Base-by-base conservation (phyloP, 2,329 filamentous ascomycete genomes). In the Aureobasidium subglaciale region DNA sequence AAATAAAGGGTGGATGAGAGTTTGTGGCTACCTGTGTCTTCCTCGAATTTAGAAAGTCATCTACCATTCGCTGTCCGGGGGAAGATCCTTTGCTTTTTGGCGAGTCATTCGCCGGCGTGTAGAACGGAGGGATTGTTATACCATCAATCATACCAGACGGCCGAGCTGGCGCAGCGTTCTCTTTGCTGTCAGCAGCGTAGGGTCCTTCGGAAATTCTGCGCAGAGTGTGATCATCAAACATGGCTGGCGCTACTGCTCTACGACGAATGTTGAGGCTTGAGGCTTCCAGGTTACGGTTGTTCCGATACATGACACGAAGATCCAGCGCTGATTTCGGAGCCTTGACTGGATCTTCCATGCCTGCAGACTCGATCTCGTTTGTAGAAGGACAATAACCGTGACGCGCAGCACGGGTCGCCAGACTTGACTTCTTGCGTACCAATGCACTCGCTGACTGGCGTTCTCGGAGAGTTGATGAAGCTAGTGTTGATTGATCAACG, bases 241-340 rank as follows among this genome's bases (percentile, higher is more conserved):
- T 42, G 9, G 38, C 40, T 35, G 46, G 42, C 13, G 45, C 11
- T 16, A 50, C 27, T 10, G 41, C 42, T 40, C 58, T 58, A 15
- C 58, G 57, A n/a, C 56, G 59, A 16, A 58, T 61, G 50, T 59
- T 53, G 56, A 53, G 52, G 16, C 52, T 59, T 13, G 58, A 56
- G 20, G 49, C 41, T 25, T 49, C 30, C 27, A 48, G 40, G 15
- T 53, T 50, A 11, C 50, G 35, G 9, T 49, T 63, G 13, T 43
- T 60, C n/a, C 62, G 65, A 59, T 66, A 68, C n/a, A 63, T 64
- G 15, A 63, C 67, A 18, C 66, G 64, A 16, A 70, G 63, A 42
- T 70, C 67, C 38, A 67, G 61, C 3, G 64, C 65, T n/a, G 68
- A 70, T 45, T 64, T 65, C 24, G 59, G 42, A 13, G 49, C 56